Base-by-base conservation (phyloP, 345 rosid genomes). In the Populus ilicifolia region DNA sequence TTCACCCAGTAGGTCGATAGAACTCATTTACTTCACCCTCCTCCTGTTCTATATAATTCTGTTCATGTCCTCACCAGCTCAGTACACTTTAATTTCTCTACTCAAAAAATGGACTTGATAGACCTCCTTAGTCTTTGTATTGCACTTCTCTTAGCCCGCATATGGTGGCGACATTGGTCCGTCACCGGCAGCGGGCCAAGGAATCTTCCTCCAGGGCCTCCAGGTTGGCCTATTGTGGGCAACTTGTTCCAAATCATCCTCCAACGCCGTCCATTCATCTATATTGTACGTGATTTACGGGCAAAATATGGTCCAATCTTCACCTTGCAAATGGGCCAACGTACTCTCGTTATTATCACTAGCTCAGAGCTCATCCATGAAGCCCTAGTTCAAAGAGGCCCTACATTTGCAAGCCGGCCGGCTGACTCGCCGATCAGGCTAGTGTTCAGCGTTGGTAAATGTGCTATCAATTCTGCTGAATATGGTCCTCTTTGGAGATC, bases 31-130 rank as follows among this genome's bases (percentile, higher is more conserved):
- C 30, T 9, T 27, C 35, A 7, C 67, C 2, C 67, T 62, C 67
- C 25, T 63, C 67, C 9, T 23, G 27, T 27, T 63, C 33, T 33
- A 35, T 54, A 21, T 27, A 39, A 2, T 25, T n/a, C 12, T 27
- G 11, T 5, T n/a, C 56, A 25, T 38, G 36, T 17, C 20, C 69
- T 65, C 43, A 66, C 61, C 70, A 14, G 18, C 29, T 0, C 20
- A 25, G 30, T 23, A 5, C 21, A 9, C 46, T 8, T 43, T 5
- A n/a, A 13, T 68, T 44, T 25, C 10, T 27, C 44, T 29, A 39
- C 52, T 64, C 73, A 65, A 54, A 63, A 92, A 66, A 92, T 92
- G 96, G 92, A 91, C 75, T 63, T 80, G 8, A 75, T 85, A 30
- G 96, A 95, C 77, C 36, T 90, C 77, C 78, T 90, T 64, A 72